Base-by-base conservation (phyloP, 2,329 filamentous ascomycete genomes). In the Tolypocladium paradoxum region DNA sequence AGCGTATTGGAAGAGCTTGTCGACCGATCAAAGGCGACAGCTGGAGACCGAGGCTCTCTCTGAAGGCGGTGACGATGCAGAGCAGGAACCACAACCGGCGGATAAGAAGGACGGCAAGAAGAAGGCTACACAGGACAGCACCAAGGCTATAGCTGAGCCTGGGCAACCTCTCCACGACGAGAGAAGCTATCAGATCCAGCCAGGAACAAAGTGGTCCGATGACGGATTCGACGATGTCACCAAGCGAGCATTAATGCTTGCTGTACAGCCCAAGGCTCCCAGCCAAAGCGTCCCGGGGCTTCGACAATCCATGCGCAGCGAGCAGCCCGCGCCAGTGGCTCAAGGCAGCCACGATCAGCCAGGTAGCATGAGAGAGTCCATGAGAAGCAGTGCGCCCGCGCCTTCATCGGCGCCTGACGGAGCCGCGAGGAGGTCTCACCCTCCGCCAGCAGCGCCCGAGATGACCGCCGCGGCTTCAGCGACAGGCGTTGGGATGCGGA, bases 1-100 rank as follows among this genome's bases (percentile, higher is more conserved):
- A 61, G 72, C 79, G 0, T 88, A 85, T 60, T 90, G 86, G 87
- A 82, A 77, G 56, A 79, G 80, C 50, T 67, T 90, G 7, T 83
- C 78, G 8, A 72, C 75, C 2, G 78, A 85, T 34, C 81, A 84
- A 62, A 79, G 83, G 45, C 78, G 78, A 7, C 78, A 83, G 61
- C 74, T 85, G 34, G 81, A 84, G 61, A 71, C 68, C 4, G 81
- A 84, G 54, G 78, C 78, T 2, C 65, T 76, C 48, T 75, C 81
- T 53, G 75, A 81, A 47, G 76, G 74, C 2, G 78, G 70, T 11
- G 68, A 72, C 7, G 76, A 79, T 34, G 71, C 68, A 2, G 73
- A 61, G 61, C 56, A 54, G 60, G 54, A 43, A n/a, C 6, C 65
- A 65, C 61, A 54, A 8, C 53, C 37, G 31, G 51, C 50, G 18